These are phyloP conservation scores for Achlya hypogyna DNA, from an alignment of 352 stramenopile genomes.

Conservation along the genomic window DNA sequence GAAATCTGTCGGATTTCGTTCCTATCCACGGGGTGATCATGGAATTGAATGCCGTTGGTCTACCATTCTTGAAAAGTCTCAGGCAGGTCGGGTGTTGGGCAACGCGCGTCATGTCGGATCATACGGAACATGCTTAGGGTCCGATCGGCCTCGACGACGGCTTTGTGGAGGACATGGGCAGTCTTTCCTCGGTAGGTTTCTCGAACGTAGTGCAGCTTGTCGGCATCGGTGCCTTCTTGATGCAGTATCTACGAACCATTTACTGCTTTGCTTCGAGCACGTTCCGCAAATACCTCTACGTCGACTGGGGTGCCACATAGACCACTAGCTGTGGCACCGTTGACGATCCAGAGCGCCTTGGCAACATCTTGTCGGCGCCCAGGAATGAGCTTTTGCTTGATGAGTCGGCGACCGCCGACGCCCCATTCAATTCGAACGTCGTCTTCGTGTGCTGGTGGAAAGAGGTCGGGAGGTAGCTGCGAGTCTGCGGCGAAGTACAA, in stretches of 20 bases:
- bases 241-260: neutral
- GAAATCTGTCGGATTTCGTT: neutral
- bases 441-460: neutral
- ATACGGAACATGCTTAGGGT: neutral
- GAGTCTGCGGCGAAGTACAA: neutral
- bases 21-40: neutral
- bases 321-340: neutral
- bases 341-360: neutral
- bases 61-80: constrained; percentile 1
- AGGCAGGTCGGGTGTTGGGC: neutral
- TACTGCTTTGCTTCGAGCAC: neutral
- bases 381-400: neutral
- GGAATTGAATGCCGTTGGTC: neutral
- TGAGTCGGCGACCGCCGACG: neutral
- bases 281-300: neutral
- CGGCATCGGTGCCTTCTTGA: neutral
- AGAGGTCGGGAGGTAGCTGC: neutral
- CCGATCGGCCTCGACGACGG: neutral
- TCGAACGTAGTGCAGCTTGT: neutral
- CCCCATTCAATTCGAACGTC: neutral
- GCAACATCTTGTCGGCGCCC: neutral
- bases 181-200: neutral
- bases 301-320: neutral
- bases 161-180: neutral
- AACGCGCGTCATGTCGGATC: neutral